Evolutionary conservation across 495 filamentous ascomycete species (phyloP), one percentile per base, ranked within the genome.

Genomic region (Annulohypoxylon moriforme): DNA sequence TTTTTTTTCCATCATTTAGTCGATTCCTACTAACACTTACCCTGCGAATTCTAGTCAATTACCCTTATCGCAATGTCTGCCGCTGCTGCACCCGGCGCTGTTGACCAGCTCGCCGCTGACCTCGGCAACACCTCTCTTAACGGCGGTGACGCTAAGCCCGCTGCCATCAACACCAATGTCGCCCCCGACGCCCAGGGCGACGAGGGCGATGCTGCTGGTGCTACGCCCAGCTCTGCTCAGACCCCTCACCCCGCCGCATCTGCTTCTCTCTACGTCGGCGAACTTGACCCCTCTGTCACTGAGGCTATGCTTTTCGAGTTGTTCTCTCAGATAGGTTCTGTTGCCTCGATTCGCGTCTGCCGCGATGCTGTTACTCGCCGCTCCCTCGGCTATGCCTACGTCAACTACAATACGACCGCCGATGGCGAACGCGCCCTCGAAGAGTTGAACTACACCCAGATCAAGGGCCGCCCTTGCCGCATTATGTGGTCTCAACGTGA

Each of bases 401-500:
- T 99, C 81, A 99, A 99, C 88, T 99, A 98, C 89, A 99, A 98
- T 85, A 96, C 93, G 83, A 94, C 94, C 36, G 82, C 88, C 66
- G 96, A 99, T 79, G 96, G 96, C 75, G 96, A 99, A 87, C 95
- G 95, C 81, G 96, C 96, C 68, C 90, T 99, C 55, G 96, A 99
- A 84, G 96, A 99, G 83, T 89, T 99, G 68, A 99, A 99, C 89
- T 99, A 99, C 86, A 99, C 96, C 67, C 85, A 97, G 72, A 98
- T 99, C 87, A 98, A 98, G 89, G 93, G 93, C 76, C 94, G 93
- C 80, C 95, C 96, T 34, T 98, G 96, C 90, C 96, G 96, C 81
- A 99, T 99, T 88, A 99, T 99, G 96, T 99, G 96, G 96, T 98
- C 96, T 66, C 96, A 99, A 88, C 96, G 96, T 83, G 96, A 99